Base-by-base conservation (phyloP, 2,329 filamentous ascomycete species). In the Talaromyces albobiverticillius region DNA sequence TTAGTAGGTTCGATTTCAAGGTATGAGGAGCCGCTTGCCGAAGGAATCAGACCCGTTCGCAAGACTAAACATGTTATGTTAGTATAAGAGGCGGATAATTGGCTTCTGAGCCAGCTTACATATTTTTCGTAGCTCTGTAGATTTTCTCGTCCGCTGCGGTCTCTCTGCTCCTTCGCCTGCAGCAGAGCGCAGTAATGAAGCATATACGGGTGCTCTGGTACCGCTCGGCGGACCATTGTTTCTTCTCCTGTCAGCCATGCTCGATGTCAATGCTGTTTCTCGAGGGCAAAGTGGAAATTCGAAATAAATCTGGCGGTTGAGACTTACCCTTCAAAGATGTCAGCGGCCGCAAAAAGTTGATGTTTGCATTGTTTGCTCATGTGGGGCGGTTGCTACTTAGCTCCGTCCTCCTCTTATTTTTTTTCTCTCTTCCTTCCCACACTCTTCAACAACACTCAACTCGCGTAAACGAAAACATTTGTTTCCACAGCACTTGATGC, bases 41-140 rank as follows among this genome's bases (percentile, higher is more conserved):
- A 95, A 16, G 94, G 93, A 0, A 94, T 92, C 4, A 97, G 83
- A 22, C 91, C 91, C 8, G 93, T 96, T 71, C 94, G 91, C 42
- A 97, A 79, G 69, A 93, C 91, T 95, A 29, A 3, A 13, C 26
- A 29, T 16, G n/a, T 2, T 2, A 10, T 20, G 8, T 53, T 8
- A 46, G 26, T 22, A 18, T 20, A 4, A 29, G 13, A 0, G 58
- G 63, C 59, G 26, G 45, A 51, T 53, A 16, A 56, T 10, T 38
- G 26, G 18, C 32, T 23, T 38, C 53, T 38, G 43, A 6, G 22
- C 13, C 45, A 31, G 53, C 87, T 71, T 81, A 94, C 90, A 96
- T 73, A 95, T 90, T 74, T 90, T 92, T 66, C 93, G 83, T 59
- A 94, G 82, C 61, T 86, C 83, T 74, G 89, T 84, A 47, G 85